phyloP scores from a whole-genome alignment of 176 grass and related monocot species.

The Carex pumila region DNA sequence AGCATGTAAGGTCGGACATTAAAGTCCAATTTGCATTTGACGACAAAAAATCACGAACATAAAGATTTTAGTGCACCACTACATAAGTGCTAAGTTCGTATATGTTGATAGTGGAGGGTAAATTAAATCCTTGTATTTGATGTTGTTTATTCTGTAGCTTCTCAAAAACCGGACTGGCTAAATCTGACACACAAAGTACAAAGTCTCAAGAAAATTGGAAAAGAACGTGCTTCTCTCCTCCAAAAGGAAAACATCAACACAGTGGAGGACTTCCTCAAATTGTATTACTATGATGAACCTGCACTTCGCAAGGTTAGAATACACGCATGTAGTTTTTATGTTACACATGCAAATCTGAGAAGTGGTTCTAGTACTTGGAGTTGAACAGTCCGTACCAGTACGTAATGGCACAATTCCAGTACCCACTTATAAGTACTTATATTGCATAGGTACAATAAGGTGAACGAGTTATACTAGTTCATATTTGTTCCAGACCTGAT shows the following conservation, averaged over 20 bases:
- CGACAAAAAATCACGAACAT: no score
- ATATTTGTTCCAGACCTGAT: no score
- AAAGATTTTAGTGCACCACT: no score
- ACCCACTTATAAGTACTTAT: no score
- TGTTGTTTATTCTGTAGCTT: neutral
- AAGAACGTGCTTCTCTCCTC: neutral
- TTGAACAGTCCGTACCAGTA: no score
- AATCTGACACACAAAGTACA: neutral
- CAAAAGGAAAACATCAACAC: neutral
- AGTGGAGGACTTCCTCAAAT: neutral
- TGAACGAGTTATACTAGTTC: no score
- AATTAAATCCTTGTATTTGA: no score
- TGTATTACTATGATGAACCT: neutral
- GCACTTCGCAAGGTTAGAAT: neutral
- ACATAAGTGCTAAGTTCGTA: neutral
- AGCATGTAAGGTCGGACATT: no score
- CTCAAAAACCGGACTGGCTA: neutral
- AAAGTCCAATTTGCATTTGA: no score
- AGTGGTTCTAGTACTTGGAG: no score
- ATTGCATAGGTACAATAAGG: neutral
- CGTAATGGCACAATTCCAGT: no score
- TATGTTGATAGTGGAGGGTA: neutral
- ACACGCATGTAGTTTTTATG: no score
- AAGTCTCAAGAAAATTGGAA: neutral
- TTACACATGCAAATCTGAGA: neutral